phyloP scores from a whole-genome alignment of 768 basidiomycete species.

The Pleurotus tuber-regium region DNA sequence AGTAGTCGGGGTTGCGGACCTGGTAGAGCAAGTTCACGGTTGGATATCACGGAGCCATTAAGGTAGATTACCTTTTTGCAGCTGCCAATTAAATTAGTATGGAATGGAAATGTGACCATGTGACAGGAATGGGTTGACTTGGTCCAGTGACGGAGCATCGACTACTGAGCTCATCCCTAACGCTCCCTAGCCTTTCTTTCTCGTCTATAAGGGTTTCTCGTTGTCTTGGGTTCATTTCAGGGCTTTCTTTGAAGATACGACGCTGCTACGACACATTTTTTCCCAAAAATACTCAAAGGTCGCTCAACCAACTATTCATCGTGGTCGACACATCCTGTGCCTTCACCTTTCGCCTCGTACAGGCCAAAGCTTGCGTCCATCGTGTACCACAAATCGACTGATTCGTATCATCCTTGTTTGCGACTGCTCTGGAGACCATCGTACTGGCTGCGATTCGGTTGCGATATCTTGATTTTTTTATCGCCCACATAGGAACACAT shows the following conservation, averaged over 20 bases:
- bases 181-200: constrained; percentile 4
- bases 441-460: constrained; percentile 10
- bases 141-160: constrained; percentile 8
- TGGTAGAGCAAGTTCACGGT: background rate
- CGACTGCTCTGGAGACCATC: constrained; percentile 3
- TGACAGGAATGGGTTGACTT: constrained; percentile 10
- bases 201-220: background rate
- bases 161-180: constrained; percentile 10
- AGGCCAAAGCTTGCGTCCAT: background rate
- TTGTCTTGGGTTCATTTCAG: background rate
- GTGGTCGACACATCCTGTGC: background rate
- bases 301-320: background rate
- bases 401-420: background rate
- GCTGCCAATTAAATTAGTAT: background rate
- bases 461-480: constrained; percentile 2
- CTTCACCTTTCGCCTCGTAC: background rate
- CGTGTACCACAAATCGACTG: background rate
- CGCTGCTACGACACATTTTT: background rate
- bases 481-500: constrained; percentile 2
- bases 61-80: background rate
- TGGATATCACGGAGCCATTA: background rate
- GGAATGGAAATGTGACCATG: constrained; percentile 7
- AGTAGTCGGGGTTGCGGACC: constrained; percentile 3
- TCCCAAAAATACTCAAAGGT: too few relatives aligned
- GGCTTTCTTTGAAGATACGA: background rate